phyloP scores from a whole-genome alignment of 1,139 yeast genomes.

The Debaryomycetaceae sp. region DNA sequence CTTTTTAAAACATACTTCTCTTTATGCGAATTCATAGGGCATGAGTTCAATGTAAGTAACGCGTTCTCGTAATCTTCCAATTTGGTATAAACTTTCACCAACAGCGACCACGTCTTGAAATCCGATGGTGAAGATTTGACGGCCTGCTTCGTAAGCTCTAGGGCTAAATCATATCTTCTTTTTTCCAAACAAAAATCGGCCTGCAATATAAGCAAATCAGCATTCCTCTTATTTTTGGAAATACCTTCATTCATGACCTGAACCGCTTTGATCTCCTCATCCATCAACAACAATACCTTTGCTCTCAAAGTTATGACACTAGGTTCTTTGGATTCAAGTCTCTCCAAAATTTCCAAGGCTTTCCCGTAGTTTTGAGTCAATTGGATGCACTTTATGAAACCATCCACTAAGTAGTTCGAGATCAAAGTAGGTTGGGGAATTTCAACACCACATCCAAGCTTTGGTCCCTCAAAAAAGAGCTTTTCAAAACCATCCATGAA shows the following conservation, averaged over 20 bases:
- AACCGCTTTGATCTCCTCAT: conserved; percentile 80
- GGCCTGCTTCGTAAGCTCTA: conserved; percentile 69
- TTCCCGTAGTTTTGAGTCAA: conserved; percentile 62
- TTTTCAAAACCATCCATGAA: conserved; percentile 61
- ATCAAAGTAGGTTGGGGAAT: conserved; percentile 66
- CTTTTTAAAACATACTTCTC: conserved; percentile 57
- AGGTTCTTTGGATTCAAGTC: conserved; percentile 40
- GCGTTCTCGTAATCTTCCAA: conserved; percentile 74
- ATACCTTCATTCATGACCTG: conserved; percentile 62
- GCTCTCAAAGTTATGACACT: conserved; percentile 57
- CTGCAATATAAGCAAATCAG: conserved; percentile 58
- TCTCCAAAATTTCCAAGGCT: conserved; percentile 53
- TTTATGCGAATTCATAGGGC: conserved; percentile 83
- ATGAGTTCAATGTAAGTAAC: conserved; percentile 76
- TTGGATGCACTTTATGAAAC: conserved; percentile 61
- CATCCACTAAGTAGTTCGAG: conserved; percentile 74
- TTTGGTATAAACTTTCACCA: conserved; percentile 71
- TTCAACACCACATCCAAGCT: conserved; percentile 65
- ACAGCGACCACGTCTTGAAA: conserved; percentile 75
- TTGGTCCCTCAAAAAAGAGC: conserved; percentile 64
- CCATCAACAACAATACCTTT: conserved; percentile 51
- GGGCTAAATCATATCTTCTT: conserved; percentile 66
- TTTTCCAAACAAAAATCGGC: conserved; percentile 69
- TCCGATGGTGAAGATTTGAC: conserved; percentile 83
- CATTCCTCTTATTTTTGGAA: conserved; percentile 56